Base-by-base conservation (phyloP, 2,329 filamentous ascomycete species). In the Venturia carpophila region DNA sequence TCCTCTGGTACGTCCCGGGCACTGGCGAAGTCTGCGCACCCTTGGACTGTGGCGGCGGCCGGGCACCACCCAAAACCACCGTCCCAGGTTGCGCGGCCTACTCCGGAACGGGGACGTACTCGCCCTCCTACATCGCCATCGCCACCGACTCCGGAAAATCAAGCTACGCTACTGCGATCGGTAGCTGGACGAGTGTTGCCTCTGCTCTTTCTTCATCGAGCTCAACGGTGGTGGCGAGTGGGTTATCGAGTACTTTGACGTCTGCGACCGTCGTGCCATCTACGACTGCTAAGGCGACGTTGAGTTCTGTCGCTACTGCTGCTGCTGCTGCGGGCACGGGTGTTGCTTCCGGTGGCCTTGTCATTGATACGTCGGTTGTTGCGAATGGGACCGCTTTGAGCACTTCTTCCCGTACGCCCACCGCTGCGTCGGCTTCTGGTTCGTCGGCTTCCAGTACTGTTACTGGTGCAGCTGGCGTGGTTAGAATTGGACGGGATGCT, bases 41-140 rank as follows among this genome's bases (percentile, higher is more conserved):
- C 67, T 79, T 86, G 69, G 86, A 89, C 80, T 89, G 87, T 74
- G 86, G 87, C 66, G 87, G 87, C 68, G 87, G 86, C 65, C 80
- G 82, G 58, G 87, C 85, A 10, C 84, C 86, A 3, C 82, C 84
- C 67, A 88, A 85, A 78, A 84, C 82, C 19, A 82, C 79, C 34
- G 82, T 85, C 27, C 86, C 86, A 0, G 86, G 86, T 2, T 89
- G 87, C 71, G 71, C 74, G 1, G 70, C 65, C 4, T 87, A 87
- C 77, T 70, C 71, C 2, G 85, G 84, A 68, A 84, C 83, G 34
- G 81, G 76, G 19, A 81, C 79, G 15, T 83, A 84, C 73, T 78
- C 77, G 65, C 82, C 83, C 10, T 76, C 72, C 56, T 86, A 77
- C 73, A 73, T 85, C 3, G 64, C 74, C 27, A 60, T 41, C 27